phyloP scores from a whole-genome alignment of 805 yeast genomes.

The Wickerhamiella nectarea region DNA sequence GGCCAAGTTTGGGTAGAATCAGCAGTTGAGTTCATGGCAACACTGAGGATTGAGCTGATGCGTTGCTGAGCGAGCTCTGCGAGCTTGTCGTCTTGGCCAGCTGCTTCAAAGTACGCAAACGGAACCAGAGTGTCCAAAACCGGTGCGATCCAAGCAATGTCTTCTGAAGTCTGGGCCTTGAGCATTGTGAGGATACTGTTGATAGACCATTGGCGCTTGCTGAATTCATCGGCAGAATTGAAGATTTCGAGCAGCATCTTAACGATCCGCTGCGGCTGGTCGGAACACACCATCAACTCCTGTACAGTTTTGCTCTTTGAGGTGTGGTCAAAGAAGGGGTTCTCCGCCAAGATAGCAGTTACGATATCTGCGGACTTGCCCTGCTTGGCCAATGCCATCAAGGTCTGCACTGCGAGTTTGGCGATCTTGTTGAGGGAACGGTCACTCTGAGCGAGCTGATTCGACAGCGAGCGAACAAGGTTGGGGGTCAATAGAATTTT shows the following conservation, averaged over 20 bases:
- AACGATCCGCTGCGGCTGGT: conserved; percentile 17
- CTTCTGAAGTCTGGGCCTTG: conserved; percentile 16
- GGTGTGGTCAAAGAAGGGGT: conserved; percentile 56
- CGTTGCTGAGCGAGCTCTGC: conserved; percentile 28
- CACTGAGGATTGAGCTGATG: conserved; percentile 53
- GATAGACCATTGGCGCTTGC: conserved; percentile 39
- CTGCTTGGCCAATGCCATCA: conserved; percentile 30
- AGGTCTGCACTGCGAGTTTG: conserved; percentile 32
- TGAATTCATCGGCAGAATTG: conserved; percentile 13
- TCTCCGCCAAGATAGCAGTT: conserved; percentile 10
- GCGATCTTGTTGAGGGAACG: conserved; percentile 59
- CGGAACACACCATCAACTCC: conserved; percentile 21
- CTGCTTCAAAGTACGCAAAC: conserved; percentile 30
- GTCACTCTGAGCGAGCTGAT: conserved; percentile 56
- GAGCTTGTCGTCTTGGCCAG: conserved; percentile 7
- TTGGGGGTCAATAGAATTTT: conserved; percentile 29
- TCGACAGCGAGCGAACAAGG: conserved; percentile 55
- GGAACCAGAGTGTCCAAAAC: conserved; percentile 31
- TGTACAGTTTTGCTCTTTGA: conserved; percentile 61
- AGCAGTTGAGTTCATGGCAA: conserved; percentile 33
- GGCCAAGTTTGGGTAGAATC: conserved; percentile 45
- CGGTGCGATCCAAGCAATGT: conserved; percentile 25
- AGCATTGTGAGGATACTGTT: conserved; percentile 42
- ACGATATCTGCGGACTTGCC: conserved; percentile 26
- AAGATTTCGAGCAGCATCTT: conserved; percentile 14